Percentiles rank a stretch among this genome's conserved stretches.
Conservation (phyloP, 1,139 yeast species). For the Sugiyamaella xylanicola region DNA sequence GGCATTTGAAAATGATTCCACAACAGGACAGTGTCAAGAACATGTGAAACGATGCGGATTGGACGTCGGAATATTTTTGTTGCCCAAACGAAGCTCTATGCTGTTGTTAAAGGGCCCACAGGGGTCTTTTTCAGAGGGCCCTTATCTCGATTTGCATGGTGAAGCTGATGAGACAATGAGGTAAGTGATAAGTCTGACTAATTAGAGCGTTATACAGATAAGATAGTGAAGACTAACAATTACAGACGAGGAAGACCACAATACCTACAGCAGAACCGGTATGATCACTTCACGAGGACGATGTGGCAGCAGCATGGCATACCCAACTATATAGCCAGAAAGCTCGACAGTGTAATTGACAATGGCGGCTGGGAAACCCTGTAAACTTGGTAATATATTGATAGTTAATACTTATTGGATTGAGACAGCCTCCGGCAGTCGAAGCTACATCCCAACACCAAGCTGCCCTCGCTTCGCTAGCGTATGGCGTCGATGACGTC, state of each 20-base stretch:
- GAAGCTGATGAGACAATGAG: constrained; percentile 72
- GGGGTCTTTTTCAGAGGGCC: constrained; percentile 85
- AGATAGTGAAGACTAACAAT: too few species aligned
- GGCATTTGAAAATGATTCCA: constrained; percentile 42
- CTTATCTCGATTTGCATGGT: constrained; percentile 85
- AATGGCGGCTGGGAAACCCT: constrained; percentile 97
- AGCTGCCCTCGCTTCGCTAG: background rate
- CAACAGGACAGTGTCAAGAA: constrained; percentile 43
- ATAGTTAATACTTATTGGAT: background rate
- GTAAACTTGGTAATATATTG: constrained; percentile 39
- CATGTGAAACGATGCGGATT: constrained; percentile 54
- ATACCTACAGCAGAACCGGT: constrained; percentile 62
- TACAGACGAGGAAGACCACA: constrained; percentile 70
- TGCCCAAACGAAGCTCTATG: constrained; percentile 75
- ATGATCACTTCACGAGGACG: constrained; percentile 64
- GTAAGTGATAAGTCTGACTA: constrained; percentile 25
- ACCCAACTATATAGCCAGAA: constrained; percentile 75
- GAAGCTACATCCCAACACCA: background rate
- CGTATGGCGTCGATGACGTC: too few species aligned
- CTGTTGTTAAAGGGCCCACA: constrained; percentile 59
- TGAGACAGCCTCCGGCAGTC: background rate
- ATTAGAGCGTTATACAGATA: too few species aligned
- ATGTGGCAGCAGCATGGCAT: constrained; percentile 82
- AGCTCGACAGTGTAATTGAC: constrained; percentile 74
- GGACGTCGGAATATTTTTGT: constrained; percentile 72